A percentile compares a stretch with the other conserved stretches of the same genome.
phyloP scores from a whole-genome alignment of 208 protist species.

The Trypanosoma grayi region DNA sequence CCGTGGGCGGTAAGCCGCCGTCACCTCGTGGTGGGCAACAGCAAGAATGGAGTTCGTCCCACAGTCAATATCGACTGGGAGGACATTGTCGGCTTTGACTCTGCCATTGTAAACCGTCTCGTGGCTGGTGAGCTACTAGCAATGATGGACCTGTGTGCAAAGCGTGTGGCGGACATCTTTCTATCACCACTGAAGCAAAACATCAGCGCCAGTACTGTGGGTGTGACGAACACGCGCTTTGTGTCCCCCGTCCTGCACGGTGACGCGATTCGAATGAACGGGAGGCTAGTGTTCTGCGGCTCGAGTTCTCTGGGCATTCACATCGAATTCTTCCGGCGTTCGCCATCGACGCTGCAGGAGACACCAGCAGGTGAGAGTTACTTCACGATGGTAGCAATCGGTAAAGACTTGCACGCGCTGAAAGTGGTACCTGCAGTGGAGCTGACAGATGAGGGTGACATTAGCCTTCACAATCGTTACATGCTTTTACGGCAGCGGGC shows the following conservation, averaged over 20 bases:
- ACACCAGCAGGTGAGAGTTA: constrained; percentile 73
- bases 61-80: constrained; percentile 65
- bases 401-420: constrained; percentile 60
- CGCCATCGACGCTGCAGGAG: constrained; percentile 57
- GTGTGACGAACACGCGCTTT: constrained; percentile 83
- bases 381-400: constrained; percentile 90
- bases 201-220: constrained; percentile 68
- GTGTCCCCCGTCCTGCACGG: constrained; percentile 79
- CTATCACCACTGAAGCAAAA: constrained; percentile 21
- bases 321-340: constrained; percentile 73
- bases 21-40: constrained; percentile 55
- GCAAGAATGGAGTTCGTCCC: constrained; percentile 45
- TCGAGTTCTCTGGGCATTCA: constrained; percentile 80
- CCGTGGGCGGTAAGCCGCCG: constrained; percentile 6
- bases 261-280: constrained; percentile 78
- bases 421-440: constrained; percentile 82
- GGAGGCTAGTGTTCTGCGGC: constrained; percentile 74
- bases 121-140: constrained; percentile 75
- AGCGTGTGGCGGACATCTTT: constrained; percentile 45
- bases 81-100: constrained; percentile 71
- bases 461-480: constrained; percentile 66
- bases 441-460: constrained; percentile 62
- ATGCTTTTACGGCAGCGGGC: constrained; percentile 38
- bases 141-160: constrained; percentile 88
- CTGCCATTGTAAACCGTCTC: constrained; percentile 41